Conservation (phyloP, 1,284 basidiomycete species). For the Ceratobasidium sp. region DNA sequence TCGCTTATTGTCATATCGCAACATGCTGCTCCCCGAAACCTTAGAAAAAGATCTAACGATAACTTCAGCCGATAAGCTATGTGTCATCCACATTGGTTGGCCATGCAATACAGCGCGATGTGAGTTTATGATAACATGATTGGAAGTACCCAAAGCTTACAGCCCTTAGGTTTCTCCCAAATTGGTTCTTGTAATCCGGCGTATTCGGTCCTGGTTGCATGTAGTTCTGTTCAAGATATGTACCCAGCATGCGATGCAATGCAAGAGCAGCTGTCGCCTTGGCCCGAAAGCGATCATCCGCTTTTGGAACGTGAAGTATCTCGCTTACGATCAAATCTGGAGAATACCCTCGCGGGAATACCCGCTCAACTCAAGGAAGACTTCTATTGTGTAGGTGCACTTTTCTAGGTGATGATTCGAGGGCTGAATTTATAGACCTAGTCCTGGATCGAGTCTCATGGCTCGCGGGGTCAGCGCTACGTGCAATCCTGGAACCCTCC, state of each 20-base stretch:
- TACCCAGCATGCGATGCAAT: neutral
- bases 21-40: neutral
- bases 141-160: neutral
- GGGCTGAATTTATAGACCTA: neutral
- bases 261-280: neutral
- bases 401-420: no score
- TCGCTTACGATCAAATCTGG: neutral
- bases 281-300: neutral
- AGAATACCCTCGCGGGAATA: neutral
- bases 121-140: neutral
- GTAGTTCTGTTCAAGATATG: neutral
- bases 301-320: neutral
- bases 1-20: no score
- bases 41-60: neutral
- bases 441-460: constrained; percentile 13
- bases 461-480: neutral
- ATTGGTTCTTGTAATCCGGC: no score
- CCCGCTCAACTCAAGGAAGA: neutral
- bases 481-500: neutral
- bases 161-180: neutral
- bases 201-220: neutral
- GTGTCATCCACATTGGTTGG: constrained; percentile 18
- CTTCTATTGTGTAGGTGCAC: neutral
- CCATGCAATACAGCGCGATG: neutral
- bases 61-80: neutral